Evolutionary conservation across 2,329 filamentous ascomycete genomes (phyloP).

Genomic region (Monilinia fructigena): DNA sequence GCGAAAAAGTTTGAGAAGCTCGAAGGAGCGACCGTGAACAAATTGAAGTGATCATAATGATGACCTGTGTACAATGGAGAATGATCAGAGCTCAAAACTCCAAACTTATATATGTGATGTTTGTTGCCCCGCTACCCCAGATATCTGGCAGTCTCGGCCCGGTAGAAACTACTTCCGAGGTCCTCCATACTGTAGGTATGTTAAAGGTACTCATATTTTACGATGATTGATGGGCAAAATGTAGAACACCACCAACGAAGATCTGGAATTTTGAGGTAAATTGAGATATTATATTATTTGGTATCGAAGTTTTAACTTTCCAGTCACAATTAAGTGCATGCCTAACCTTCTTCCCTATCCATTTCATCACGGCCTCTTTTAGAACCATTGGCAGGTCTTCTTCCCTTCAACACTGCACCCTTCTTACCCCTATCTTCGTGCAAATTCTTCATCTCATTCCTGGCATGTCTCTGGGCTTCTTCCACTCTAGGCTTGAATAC

Average conservation of each 20-base stretch:
- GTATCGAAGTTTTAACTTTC: not conserved
- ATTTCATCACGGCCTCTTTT: constrained; percentile 52
- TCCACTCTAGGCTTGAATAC: constrained; percentile 74
- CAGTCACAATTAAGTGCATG: not conserved
- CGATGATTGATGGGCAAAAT: not conserved
- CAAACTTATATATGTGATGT: not conserved
- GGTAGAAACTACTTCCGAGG: not conserved
- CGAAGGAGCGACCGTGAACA: constrained; percentile 23
- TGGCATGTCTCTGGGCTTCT: constrained; percentile 78
- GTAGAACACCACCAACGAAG: not conserved
- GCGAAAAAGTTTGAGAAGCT: constrained; percentile 29
- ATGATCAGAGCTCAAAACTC: constrained; percentile 6
- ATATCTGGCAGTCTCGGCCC: constrained; percentile 21
- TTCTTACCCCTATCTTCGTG: constrained; percentile 62
- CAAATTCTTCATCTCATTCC: constrained; percentile 77
- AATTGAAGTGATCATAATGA: constrained; percentile 27
- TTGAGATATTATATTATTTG: constrained; percentile 14
- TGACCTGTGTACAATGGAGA: constrained; percentile 3
- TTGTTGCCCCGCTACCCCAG: constrained; percentile 25
- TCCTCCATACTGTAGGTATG: not conserved
- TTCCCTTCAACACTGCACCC: constrained; percentile 49
- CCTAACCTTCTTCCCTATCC: constrained; percentile 41
- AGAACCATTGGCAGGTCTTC: constrained; percentile 47
- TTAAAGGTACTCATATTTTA: not conserved
- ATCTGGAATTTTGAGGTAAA: not conserved